Base-by-base conservation (phyloP, 768 basidiomycete genomes). In the Auriscalpium orientale region DNA sequence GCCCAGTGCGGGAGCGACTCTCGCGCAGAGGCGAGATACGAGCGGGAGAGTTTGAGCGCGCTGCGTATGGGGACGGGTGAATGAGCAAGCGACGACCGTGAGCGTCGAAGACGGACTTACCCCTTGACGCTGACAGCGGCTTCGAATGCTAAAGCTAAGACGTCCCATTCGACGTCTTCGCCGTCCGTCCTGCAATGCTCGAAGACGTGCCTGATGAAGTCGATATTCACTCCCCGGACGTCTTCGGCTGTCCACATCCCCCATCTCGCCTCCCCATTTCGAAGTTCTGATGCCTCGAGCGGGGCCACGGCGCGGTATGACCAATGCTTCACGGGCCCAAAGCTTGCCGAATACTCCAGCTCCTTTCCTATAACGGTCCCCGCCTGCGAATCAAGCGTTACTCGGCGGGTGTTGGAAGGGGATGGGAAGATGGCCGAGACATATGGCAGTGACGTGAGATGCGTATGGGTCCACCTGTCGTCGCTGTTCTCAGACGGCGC, bases 301-400 rank as follows among this genome's bases (percentile, higher is more conserved):
- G 82, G 80, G 9, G 69, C 76, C 45, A 87, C 62, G 7, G 78
- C 77, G 33, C 74, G 76, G 57, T 70, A 71, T 2, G 76, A 68
- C 89, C 90, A 92, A 49, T 75, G 75, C 59, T 82, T 84, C 52
- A 91, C 72, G 16, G 84, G 85, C 11, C 85, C 84, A 69, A 87
- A 87, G 2, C 79, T 76, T 36, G 73, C 73, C n/a, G 66, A 64
- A 56, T 85, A 84, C 61, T 81, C 76, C 62, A 77, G 77, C 64
- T 90, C 84, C 54, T 77, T 74, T 11, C 88, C 90, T 36, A 92
- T 70, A 13, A 87, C 65, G 6, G 77, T 79, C 3, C 90, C 90
- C 10, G 84, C 82, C 18, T 79, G 70, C 5, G 88, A 76, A 56
- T 89, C 86, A 20, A 81, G 74, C 18, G 74, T 70, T n/a, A 80